Evolutionary conservation across 2,329 filamentous ascomycete species (phyloP).

Genomic region (Cladophialophora chaetospira): DNA sequence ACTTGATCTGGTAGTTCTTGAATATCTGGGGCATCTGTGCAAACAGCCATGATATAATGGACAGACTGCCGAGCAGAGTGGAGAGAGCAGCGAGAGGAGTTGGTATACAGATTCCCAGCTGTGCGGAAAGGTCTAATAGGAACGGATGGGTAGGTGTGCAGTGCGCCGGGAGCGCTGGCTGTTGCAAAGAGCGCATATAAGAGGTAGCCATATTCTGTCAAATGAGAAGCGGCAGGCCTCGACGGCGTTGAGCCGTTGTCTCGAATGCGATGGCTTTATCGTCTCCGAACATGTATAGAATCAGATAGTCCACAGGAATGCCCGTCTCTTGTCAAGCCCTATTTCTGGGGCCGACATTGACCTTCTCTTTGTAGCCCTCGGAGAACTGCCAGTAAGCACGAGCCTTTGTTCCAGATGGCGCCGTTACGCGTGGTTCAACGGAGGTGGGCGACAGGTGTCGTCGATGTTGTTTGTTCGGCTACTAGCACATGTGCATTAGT

Average conservation of each 20-base stretch:
- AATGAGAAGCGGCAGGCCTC: not conserved
- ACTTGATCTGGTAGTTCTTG: constrained; percentile 66
- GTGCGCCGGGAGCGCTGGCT: constrained; percentile 53
- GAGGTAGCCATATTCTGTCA: constrained; percentile 16
- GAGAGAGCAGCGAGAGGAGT: constrained; percentile 65
- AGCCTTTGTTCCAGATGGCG: too few species aligned
- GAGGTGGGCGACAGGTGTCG: not conserved
- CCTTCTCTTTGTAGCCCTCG: not conserved
- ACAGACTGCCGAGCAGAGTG: constrained; percentile 60
- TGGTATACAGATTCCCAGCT: constrained; percentile 64
- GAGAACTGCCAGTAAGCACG: too few species aligned
- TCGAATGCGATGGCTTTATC: constrained; percentile 8
- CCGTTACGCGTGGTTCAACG: too few species aligned
- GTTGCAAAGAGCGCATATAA: constrained; percentile 2
- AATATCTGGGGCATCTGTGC: constrained; percentile 70
- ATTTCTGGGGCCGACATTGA: not conserved
- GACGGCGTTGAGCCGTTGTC: not conserved
- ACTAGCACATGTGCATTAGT: not conserved
- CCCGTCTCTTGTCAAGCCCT: not conserved
- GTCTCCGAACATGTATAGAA: constrained; percentile 1
- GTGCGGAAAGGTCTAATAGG: constrained; percentile 58
- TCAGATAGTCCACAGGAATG: not conserved
- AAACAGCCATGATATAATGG: constrained; percentile 69
- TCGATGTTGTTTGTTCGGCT: not conserved
- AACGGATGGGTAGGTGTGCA: constrained; percentile 63